Evolutionary conservation across 2,329 filamentous ascomycete genomes (phyloP).

Genomic region (Pseudogymnoascus sp.): DNA sequence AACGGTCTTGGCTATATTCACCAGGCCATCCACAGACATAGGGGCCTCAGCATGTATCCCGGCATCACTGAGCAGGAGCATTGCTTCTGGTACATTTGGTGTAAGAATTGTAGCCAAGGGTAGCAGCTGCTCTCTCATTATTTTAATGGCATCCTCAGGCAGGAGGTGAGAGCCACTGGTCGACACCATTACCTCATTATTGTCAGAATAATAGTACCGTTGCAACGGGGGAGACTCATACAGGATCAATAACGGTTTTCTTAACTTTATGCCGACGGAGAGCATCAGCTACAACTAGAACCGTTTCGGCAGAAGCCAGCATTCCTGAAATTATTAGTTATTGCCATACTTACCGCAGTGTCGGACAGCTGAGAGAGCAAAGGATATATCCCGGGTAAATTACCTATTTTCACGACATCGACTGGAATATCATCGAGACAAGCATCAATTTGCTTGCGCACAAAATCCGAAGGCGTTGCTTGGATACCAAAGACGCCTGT

Average conservation of each 20-base stretch:
- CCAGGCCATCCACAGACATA: slow-evolving; percentile 56
- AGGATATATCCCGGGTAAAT: slow-evolving; percentile 20
- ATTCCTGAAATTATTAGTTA: slow-evolving; percentile 52
- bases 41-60: slow-evolving; percentile 40
- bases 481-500: slow-evolving; percentile 77
- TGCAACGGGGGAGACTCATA: slow-evolving; percentile 33
- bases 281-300: slow-evolving; percentile 60
- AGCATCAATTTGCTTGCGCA: slow-evolving; percentile 78
- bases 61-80: slow-evolving; percentile 52
- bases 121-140: slow-evolving; percentile 54
- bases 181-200: slow-evolving; percentile 76
- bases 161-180: slow-evolving; percentile 70
- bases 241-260: slow-evolving; percentile 66
- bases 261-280: slow-evolving; percentile 52
- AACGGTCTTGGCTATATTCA: slow-evolving; percentile 60
- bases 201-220: neutral
- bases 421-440: slow-evolving; percentile 77
- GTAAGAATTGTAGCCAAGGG: slow-evolving; percentile 64
- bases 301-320: slow-evolving; percentile 67
- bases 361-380: neutral
- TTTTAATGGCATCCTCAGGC: slow-evolving; percentile 55
- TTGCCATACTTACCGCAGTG: neutral
- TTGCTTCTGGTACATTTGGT: slow-evolving; percentile 71
- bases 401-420: slow-evolving; percentile 89
- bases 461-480: slow-evolving; percentile 68